Conservation (phyloP, 257 asterid genomes). For the Solanum neorickii region DNA sequence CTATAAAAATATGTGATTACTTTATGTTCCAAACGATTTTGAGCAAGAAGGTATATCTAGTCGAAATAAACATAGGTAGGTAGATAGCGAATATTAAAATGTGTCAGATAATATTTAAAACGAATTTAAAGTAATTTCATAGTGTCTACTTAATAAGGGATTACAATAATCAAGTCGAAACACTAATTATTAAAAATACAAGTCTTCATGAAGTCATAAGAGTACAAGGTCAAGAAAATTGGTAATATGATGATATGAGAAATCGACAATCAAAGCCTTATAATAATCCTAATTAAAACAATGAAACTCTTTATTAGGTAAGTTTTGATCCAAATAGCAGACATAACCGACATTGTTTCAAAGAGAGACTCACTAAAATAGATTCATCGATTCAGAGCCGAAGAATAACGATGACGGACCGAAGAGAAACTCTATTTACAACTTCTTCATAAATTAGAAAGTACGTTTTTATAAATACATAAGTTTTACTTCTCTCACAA, state of each 20-base stretch:
- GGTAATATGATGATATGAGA: fast-evolving
- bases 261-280: fast-evolving
- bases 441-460: no score
- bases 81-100: neutral
- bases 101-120: no score
- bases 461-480: no score
- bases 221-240: neutral
- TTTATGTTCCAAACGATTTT: neutral
- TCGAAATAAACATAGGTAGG: neutral
- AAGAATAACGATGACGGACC: no score
- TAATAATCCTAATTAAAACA: neutral
- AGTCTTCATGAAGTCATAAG: neutral
- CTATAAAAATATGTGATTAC: neutral
- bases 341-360: neutral
- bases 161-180: neutral
- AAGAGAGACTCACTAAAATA: neutral
- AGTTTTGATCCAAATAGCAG: neutral
- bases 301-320: neutral
- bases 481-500: no score
- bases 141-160: fast-evolving
- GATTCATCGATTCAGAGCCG: neutral
- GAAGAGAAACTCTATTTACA: no score
- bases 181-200: fast-evolving
- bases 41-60: neutral
- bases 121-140: neutral